phyloP scores from a whole-genome alignment of 306 rosid genomes.

The Pyrus bretschneideri region DNA sequence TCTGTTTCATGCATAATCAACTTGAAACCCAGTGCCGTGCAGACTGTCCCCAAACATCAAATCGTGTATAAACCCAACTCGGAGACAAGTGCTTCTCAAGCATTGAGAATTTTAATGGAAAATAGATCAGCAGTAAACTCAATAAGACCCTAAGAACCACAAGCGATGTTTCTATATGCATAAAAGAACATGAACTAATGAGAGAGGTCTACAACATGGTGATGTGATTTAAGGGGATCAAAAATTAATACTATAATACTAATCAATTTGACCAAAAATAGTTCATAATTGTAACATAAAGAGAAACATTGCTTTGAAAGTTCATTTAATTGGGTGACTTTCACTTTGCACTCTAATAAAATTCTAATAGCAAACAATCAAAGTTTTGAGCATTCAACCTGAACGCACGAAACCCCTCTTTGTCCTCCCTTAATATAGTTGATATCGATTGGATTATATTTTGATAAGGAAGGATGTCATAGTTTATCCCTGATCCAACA shows the following conservation, averaged over 20 bases:
- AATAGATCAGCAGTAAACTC: not conserved
- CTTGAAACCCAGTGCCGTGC: not conserved
- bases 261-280: not conserved
- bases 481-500: constrained; percentile 48
- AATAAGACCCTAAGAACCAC: not conserved
- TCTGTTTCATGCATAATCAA: not conserved
- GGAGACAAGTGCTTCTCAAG: not conserved
- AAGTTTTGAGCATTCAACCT: constrained; percentile 41
- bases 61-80: not conserved
- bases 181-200: not conserved
- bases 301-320: not conserved
- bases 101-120: not conserved
- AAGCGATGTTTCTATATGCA: not conserved
- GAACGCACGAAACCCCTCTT: constrained; percentile 81
- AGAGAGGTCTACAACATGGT: not conserved
- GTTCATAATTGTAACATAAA: not conserved
- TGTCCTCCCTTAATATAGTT: constrained; percentile 62
- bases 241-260: not conserved
- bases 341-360: constrained; percentile 6
- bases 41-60: not conserved
- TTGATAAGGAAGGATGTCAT: constrained; percentile 60
- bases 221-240: not conserved
- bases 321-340: not conserved
- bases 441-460: constrained; percentile 58
- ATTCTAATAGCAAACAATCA: not conserved